Percentiles rank a stretch among this genome's conserved stretches.
These are phyloP conservation scores for Pigoraptor vietnamica DNA, from an alignment of 78 protist species.

Conservation along the genomic window DNA sequence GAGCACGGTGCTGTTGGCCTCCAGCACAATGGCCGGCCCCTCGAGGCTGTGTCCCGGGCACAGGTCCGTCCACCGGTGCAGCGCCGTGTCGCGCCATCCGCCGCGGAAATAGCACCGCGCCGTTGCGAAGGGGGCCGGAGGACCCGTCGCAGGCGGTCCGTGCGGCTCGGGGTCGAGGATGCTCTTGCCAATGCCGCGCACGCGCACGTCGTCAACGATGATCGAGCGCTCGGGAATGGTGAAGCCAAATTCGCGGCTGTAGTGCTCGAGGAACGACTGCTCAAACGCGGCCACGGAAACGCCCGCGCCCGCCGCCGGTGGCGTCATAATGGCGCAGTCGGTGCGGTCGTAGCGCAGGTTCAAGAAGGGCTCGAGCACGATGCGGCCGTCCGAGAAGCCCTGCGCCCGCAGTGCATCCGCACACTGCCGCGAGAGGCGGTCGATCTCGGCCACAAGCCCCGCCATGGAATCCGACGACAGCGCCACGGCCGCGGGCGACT, in stretches of 20 bases:
- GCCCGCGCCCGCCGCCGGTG: not conserved
- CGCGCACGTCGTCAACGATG: slow-evolving; percentile 83
- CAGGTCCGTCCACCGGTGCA: slow-evolving; percentile 27
- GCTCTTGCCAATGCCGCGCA: slow-evolving; percentile 43
- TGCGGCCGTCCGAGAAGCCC: slow-evolving; percentile 9
- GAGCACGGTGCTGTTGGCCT: slow-evolving; percentile 67
- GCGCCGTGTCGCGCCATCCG: slow-evolving; percentile 46
- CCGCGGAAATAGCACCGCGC: not conserved
- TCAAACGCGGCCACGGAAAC: not conserved
- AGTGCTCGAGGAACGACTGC: slow-evolving; percentile 30
- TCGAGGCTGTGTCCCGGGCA: slow-evolving; percentile 24
- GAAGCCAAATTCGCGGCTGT: slow-evolving; percentile 63
- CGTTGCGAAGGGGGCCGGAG: not conserved
- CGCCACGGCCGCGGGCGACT: slow-evolving; percentile 23
- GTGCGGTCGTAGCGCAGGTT: slow-evolving; percentile 59
- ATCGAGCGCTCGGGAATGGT: slow-evolving; percentile 45
- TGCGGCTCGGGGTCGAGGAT: not conserved
- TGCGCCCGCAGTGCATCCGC: not conserved
- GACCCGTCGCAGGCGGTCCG: not conserved
- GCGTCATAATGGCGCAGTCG: slow-evolving; percentile 40
- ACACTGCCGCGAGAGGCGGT: not conserved
- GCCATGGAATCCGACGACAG: not conserved
- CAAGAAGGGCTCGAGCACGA: slow-evolving; percentile 12
- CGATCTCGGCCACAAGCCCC: not conserved
- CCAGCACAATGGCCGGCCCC: slow-evolving; percentile 84